Evolutionary conservation across 169 alveolate genomes (phyloP), one percentile per base, ranked within the genome.

Genomic region (Eimeria maxima): DNA sequence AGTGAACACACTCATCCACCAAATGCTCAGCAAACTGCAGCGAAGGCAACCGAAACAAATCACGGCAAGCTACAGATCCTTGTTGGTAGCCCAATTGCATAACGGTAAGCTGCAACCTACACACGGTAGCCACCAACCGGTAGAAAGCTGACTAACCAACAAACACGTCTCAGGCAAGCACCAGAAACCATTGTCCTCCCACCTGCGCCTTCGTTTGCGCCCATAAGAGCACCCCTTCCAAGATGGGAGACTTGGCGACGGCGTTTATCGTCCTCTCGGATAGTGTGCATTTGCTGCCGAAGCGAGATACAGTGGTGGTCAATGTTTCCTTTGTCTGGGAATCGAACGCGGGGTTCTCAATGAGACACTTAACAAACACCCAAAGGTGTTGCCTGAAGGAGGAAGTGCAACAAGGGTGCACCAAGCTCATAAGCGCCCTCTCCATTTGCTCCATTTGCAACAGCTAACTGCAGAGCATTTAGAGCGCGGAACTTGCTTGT

Each of bases 311-410:
- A 95, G 98, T 98, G 53, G 97, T 95, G 86, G 95, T 97, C 95
- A 97, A 89, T 44, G 98, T 97, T 95, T 97, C 98, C 97, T 98
- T 99, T 7, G 99, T 99, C 96, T 99, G 99, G 22, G 99, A 99
- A 96, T 99, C 99, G 97, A 99, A 99, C 13, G 99, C 98, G 0
- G 99, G 99, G 97, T 99, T 99, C 95, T 98, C 99, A 78, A 99
- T 99, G 93, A 98, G 98, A 80, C 99, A 98, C 96, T 99, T 99
- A 74, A 99, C 99, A 97, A 99, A 99, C 63, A 99, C 98, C 99
- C 99, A 99, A 65, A 99, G 97, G 96, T 99, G 99, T 90, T 97
- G 97, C 94, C 96, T 95, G 94, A 83, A 42, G 20, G 47, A 45
- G 67, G 47, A 20, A 78, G 24, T 24, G 65, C 14, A 38, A 45